These are phyloP conservation scores for Escovopsis sp. DNA, from an alignment of 2,329 filamentous ascomycete genomes.

Conservation along the genomic window DNA sequence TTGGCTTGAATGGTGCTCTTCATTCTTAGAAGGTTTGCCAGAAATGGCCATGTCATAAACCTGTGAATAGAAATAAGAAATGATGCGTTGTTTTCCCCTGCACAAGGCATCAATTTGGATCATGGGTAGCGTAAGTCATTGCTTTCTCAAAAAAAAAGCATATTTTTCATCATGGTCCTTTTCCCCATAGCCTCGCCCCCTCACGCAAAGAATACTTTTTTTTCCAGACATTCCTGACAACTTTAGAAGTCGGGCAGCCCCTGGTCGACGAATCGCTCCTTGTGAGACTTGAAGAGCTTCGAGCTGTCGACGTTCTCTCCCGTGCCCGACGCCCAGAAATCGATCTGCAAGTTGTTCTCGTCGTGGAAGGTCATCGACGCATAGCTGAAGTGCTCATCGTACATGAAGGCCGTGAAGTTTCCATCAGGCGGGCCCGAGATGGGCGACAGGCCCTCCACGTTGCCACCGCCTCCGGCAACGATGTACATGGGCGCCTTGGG, in stretches of 20 bases:
- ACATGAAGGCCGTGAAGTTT: slow-evolving; percentile 29
- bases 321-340: slow-evolving; percentile 34
- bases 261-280: slow-evolving; percentile 29
- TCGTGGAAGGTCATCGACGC: slow-evolving; percentile 32
- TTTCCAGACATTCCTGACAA: background rate
- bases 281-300: slow-evolving; percentile 33
- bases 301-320: slow-evolving; percentile 33
- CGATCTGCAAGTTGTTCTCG: slow-evolving; percentile 29
- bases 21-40: no score
- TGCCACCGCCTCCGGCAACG: slow-evolving; percentile 41
- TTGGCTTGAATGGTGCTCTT: no score
- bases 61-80: no score
- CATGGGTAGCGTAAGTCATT: no score
- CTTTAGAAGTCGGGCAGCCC: background rate
- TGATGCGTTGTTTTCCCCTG: no score
- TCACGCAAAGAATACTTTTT: no score
- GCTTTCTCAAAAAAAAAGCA: background rate
- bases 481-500: slow-evolving; percentile 16
- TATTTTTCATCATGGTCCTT: no score
- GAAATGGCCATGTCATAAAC: no score
- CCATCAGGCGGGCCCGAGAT: slow-evolving; percentile 23
- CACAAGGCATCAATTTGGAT: no score
- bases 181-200: no score
- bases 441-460: slow-evolving; percentile 35
- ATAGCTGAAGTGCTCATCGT: slow-evolving; percentile 38